Conservation (phyloP, 805 yeast genomes). For the Metschnikowia sp. region DNA sequence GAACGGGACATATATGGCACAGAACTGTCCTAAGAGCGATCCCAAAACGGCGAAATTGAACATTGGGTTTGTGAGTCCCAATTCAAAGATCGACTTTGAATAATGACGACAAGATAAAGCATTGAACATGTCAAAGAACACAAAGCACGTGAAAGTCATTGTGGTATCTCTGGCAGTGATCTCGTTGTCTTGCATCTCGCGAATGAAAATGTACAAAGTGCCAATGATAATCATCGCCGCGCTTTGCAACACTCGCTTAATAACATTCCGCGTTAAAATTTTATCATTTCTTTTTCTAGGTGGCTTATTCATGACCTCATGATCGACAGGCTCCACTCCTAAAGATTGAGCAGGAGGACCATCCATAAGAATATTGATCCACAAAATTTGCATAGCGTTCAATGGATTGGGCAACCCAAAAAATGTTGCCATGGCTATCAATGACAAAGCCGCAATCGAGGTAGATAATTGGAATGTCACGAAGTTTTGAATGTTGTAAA, state of each 20-base stretch:
- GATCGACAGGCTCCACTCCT: slow-evolving; percentile 97
- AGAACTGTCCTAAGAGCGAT: slow-evolving; percentile 83
- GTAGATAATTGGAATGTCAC: slow-evolving; percentile 94
- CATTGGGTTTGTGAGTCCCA: slow-evolving; percentile 84
- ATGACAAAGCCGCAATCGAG: slow-evolving; percentile 87
- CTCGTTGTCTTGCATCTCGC: slow-evolving; percentile 79
- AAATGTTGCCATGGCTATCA: slow-evolving; percentile 83
- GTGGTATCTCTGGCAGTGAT: slow-evolving; percentile 96
- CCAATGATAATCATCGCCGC: slow-evolving; percentile 79
- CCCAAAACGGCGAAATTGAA: slow-evolving; percentile 90
- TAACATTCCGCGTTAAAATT: slow-evolving; percentile 67
- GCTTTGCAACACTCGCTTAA: slow-evolving; percentile 71
- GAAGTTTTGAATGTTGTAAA: slow-evolving; percentile 91
- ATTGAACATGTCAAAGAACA: slow-evolving; percentile 93
- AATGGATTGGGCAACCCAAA: slow-evolving; percentile 89
- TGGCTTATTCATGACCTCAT: slow-evolving; percentile 93
- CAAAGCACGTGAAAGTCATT: slow-evolving; percentile 98
- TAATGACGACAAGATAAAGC: slow-evolving; percentile 92
- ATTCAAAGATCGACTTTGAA: slow-evolving; percentile 74
- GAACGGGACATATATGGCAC: slow-evolving; percentile 91
- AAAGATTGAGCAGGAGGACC: slow-evolving; percentile 98
- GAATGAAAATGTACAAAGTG: slow-evolving; percentile 79
- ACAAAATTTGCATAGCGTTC: slow-evolving; percentile 96
- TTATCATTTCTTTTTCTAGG: slow-evolving; percentile 87
- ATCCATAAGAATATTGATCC: slow-evolving; percentile 98